Base-by-base conservation (phyloP, 345 rosid genomes). In the Laguncularia racemosa region DNA sequence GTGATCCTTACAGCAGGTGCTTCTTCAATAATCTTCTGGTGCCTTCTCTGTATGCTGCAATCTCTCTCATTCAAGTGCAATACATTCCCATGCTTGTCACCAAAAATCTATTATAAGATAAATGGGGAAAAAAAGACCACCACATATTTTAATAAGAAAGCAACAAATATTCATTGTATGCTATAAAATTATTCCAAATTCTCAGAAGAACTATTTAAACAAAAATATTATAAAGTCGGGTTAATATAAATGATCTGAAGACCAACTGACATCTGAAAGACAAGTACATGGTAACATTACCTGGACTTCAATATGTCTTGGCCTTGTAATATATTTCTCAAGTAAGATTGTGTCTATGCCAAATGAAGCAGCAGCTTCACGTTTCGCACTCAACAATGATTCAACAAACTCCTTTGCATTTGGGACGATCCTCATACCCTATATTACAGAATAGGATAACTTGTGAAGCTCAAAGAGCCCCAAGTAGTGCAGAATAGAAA, bases 21-120 rank as follows among this genome's bases (percentile, higher is more conserved):
- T 83, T 92, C 98, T 81, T 92, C 98, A 44, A 92, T 92, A 60
- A 92, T 86, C 83, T 92, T 92, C 71, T 89, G 98, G 73, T 88
- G 96, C 70, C 96, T 84, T 81, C 98, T 83, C 74, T 92, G 98
- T 52, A 92, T 78, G 45, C 96, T 88, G 80, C 98, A 92, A 75
- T 89, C 98, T 63, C 96, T 83, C 78, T 92, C 98, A 65, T 81
- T 81, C 45, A 92, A 77, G 77, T 92, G 81, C 53, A 89, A 77
- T 23, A 84, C 64, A 50, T 84, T 83, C 46, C 98, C 98, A 64
- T 70, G 66, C 70, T 89, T 84, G 76, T 92, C 96, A 50, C 96
- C 96, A 77, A 84, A 89, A 71, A 92, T 63, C 95, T 89, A 65
- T 45, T 23, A 50, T 38, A 46, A 46, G 46, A 64, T 48, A 62